phyloP scores from a whole-genome alignment of 768 basidiomycete genomes.

The Pleurotus pulmonarius region DNA sequence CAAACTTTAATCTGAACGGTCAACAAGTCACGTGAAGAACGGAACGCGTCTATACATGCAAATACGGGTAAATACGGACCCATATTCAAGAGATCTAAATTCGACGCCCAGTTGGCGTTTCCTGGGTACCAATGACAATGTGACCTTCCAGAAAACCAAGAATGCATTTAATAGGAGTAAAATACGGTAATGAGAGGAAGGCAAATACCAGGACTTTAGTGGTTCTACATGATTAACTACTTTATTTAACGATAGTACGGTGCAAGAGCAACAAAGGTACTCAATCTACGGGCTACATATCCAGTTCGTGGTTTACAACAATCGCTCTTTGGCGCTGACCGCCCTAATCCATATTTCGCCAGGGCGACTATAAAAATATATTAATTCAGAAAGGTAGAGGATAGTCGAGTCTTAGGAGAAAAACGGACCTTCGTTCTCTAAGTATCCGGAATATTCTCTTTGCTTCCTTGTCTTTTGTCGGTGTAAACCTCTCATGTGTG shows the following conservation, averaged over 20 bases:
- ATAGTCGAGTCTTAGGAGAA: constrained; percentile 4
- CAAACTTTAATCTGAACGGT: constrained; percentile 3
- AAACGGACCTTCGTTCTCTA: constrained; percentile 69
- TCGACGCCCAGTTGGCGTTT: too few species aligned
- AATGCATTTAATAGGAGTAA: not conserved
- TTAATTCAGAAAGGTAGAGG: constrained; percentile 10
- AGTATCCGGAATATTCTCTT: constrained; percentile 66
- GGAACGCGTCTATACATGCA: constrained; percentile 3
- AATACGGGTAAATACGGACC: constrained; percentile 1
- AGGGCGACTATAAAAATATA: constrained; percentile 47
- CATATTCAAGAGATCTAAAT: not conserved
- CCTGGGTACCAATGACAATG: too few species aligned
- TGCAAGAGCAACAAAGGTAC: too few species aligned
- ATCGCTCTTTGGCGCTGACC: constrained; percentile 61
- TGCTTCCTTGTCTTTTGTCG: constrained; percentile 34
- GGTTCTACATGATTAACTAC: not conserved
- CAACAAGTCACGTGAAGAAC: constrained; percentile 5
- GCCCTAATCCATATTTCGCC: constrained; percentile 71
- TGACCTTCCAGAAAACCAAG: too few species aligned
- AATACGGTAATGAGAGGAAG: not conserved
- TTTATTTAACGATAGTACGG: constrained; percentile 1
- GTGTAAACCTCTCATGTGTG: constrained; percentile 28
- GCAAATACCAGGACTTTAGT: not conserved
- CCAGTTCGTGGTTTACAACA: constrained; percentile 34
- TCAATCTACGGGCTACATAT: too few species aligned